phyloP scores from a whole-genome alignment of 768 basidiomycete species.

The Tricholomella constricta region DNA sequence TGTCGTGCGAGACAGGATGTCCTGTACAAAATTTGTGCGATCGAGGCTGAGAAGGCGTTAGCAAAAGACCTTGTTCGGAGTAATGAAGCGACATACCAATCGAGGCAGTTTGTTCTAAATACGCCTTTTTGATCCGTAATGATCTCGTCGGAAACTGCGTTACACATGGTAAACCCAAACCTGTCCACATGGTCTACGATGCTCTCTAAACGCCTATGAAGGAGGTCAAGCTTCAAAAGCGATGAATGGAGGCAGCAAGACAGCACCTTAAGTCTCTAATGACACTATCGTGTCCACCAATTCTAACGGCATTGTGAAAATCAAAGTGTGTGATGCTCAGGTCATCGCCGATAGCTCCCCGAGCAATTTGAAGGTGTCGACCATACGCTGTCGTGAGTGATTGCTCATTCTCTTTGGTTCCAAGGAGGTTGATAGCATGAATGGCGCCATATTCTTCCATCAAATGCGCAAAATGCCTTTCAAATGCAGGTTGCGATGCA shows the following conservation, averaged over 20 bases:
- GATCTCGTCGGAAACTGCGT: slow-evolving; percentile 61
- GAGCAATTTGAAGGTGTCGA: slow-evolving; percentile 73
- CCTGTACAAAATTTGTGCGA: slow-evolving; percentile 96
- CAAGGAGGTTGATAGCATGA: slow-evolving; percentile 91
- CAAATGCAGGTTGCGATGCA: slow-evolving; percentile 96
- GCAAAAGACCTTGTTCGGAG: background rate
- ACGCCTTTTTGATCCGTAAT: slow-evolving; percentile 91
- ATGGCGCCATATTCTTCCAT: slow-evolving; percentile 82
- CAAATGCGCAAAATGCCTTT: slow-evolving; percentile 87
- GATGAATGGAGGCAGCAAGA: background rate
- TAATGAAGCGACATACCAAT: slow-evolving; percentile 60
- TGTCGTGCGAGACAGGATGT: slow-evolving; percentile 82
- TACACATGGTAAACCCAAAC: slow-evolving; percentile 86
- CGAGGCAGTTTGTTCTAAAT: slow-evolving; percentile 93
- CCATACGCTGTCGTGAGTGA: slow-evolving; percentile 81
- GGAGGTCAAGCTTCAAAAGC: background rate
- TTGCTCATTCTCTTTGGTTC: slow-evolving; percentile 90
- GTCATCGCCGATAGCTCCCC: slow-evolving; percentile 61
- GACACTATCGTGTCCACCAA: slow-evolving; percentile 87
- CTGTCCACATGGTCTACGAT: slow-evolving; percentile 68
- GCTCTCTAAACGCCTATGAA: slow-evolving; percentile 56
- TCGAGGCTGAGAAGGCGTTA: slow-evolving; percentile 65
- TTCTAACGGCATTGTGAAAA: slow-evolving; percentile 83
- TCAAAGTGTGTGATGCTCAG: slow-evolving; percentile 89
- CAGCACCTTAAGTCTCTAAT: slow-evolving; percentile 68